A percentile compares a stretch with the other conserved stretches of the same genome.
Conservation (phyloP, 352 stramenopile genomes). For the Phytophthora pseudosyringae region DNA sequence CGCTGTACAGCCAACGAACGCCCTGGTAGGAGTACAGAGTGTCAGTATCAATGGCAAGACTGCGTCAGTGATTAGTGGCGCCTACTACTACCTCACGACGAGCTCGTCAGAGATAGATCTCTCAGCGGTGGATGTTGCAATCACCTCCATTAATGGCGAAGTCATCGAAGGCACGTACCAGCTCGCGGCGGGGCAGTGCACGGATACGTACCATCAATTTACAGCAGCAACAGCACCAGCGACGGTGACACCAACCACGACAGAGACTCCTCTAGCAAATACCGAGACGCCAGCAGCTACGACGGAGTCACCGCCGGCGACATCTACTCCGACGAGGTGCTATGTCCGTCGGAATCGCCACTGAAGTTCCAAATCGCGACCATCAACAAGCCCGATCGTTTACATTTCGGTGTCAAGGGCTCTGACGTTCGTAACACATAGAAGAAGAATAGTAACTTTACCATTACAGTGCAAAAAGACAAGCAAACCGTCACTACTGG, state of each 20-base stretch:
- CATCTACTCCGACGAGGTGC: slow-evolving; percentile 11
- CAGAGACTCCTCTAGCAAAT: not conserved
- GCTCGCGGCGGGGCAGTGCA: slow-evolving; percentile 38
- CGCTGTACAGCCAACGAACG: slow-evolving; percentile 51
- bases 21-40: slow-evolving; percentile 37
- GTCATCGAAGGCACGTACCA: slow-evolving; percentile 37
- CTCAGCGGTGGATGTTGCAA: slow-evolving; percentile 24
- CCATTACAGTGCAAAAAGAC: slow-evolving; percentile 2
- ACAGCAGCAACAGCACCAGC: not conserved
- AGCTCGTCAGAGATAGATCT: slow-evolving; percentile 29
- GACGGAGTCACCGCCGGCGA: not conserved
- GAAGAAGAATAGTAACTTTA: slow-evolving; percentile 13
- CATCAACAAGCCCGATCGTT: not conserved
- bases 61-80: slow-evolving; percentile 32
- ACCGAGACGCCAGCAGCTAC: not conserved
- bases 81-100: slow-evolving; percentile 49
- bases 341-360: slow-evolving; percentile 14
- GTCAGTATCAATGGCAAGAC: slow-evolving; percentile 43
- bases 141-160: slow-evolving; percentile 41
- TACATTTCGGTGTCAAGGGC: too few relatives aligned
- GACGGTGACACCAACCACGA: not conserved
- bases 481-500: too few relatives aligned
- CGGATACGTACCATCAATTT: slow-evolving; percentile 43
- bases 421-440: not conserved
- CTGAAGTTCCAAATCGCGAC: not conserved